These are phyloP conservation scores for Pilasporangium apinafurcum DNA, from an alignment of 352 stramenopile genomes.

Conservation along the genomic window DNA sequence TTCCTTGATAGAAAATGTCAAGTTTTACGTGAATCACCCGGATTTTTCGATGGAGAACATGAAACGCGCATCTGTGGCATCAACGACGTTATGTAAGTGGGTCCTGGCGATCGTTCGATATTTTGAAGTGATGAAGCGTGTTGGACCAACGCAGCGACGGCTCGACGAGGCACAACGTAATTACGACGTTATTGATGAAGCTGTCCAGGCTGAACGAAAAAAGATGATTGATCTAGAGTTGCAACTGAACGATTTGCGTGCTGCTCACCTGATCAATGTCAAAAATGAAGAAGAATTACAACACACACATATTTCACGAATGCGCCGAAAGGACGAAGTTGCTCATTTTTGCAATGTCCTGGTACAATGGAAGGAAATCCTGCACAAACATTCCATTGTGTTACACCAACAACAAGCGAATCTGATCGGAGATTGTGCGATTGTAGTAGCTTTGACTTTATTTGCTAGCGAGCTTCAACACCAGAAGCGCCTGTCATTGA, in stretches of 20 bases:
- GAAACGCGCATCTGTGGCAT: conserved; percentile 58
- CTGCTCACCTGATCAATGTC: conserved; percentile 19
- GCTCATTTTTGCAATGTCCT: conserved; percentile 31
- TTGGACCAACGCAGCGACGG: conserved; percentile 43
- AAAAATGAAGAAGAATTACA: conserved; percentile 44
- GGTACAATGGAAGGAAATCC: conserved; percentile 22
- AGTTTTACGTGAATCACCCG: conserved; percentile 58
- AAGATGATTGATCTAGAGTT: conserved; percentile 51
- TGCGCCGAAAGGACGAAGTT: conserved; percentile 32
- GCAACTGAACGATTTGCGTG: conserved; percentile 33
- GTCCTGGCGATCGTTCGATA: conserved; percentile 61
- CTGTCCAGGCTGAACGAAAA: conserved; percentile 29
- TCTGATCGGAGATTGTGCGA: conserved; percentile 24
- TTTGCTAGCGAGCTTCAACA: conserved; percentile 20
- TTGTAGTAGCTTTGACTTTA: conserved; percentile 21
- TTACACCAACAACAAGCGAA: conserved; percentile 17
- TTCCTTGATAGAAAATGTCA: conserved; percentile 37
- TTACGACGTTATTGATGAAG: conserved; percentile 31
- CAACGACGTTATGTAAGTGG: conserved; percentile 69
- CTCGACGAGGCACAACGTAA: conserved; percentile 31
- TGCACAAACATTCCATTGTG: conserved; percentile 9
- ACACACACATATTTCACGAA: conserved; percentile 33
- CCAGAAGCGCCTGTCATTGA: conserved; percentile 13
- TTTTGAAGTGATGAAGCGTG: conserved; percentile 58
- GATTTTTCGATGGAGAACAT: conserved; percentile 80